Evolutionary conservation across 345 rosid genomes (phyloP).

Genomic region (Brassica rapa): DNA sequence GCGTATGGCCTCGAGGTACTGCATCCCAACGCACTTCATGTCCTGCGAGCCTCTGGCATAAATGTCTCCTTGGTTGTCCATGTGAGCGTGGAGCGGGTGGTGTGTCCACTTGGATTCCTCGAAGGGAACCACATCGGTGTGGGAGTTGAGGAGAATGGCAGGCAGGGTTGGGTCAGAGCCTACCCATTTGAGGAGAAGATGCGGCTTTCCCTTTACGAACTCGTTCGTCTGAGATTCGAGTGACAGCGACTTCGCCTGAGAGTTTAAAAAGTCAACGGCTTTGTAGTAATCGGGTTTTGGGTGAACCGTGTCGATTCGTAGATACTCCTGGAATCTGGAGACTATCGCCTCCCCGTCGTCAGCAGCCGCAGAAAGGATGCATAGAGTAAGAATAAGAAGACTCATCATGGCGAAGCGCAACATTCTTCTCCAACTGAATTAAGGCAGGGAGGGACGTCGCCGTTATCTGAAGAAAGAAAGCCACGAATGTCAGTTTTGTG

Average conservation of each 20-base stretch:
- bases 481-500: constrained; percentile 8
- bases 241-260: constrained; percentile 65
- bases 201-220: constrained; percentile 65
- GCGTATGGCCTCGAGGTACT: constrained; percentile 88
- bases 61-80: constrained; percentile 64
- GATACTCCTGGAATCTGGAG: constrained; percentile 81
- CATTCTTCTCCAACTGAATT: neutral
- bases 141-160: constrained; percentile 81
- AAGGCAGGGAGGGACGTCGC: neutral
- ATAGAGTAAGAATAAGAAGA: constrained; percentile 11
- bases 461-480: neutral
- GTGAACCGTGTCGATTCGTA: constrained; percentile 86
- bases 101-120: constrained; percentile 80
- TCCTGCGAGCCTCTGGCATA: constrained; percentile 95
- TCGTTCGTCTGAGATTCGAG: constrained; percentile 64
- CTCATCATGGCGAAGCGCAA: neutral
- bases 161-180: constrained; percentile 71
- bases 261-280: constrained; percentile 59
- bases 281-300: constrained; percentile 69
- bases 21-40: constrained; percentile 98
- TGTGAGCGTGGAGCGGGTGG: constrained; percentile 71
- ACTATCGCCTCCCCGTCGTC: constrained; percentile 39
- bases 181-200: constrained; percentile 72
- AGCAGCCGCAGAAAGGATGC: neutral
- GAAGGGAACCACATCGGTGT: constrained; percentile 91